Evolutionary conservation across 108 stramenopile genomes (phyloP).

Genomic region (Nitzschia sp.): DNA sequence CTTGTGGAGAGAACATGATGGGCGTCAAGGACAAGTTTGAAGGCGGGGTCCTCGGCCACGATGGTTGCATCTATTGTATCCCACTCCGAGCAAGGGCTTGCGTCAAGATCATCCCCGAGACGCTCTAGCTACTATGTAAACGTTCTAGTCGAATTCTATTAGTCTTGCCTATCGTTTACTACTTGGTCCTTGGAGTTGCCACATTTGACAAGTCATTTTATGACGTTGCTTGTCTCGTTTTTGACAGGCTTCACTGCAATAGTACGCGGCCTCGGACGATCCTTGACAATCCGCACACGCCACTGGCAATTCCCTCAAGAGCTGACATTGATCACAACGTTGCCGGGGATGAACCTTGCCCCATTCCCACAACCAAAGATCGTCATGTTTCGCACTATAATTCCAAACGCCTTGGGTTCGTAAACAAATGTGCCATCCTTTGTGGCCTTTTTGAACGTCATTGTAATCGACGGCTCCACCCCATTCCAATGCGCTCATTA

Average conservation of each 20-base stretch:
- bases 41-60: constrained; percentile 67
- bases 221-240: constrained; percentile 39
- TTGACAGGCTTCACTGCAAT: constrained; percentile 26
- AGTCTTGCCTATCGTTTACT: neutral
- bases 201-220: constrained; percentile 27
- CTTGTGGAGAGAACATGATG: constrained; percentile 62
- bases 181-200: constrained; percentile 13
- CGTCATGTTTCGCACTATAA: constrained; percentile 31
- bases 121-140: too few species aligned
- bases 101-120: constrained; percentile 51
- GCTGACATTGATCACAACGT: constrained; percentile 34
- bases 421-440: constrained; percentile 17
- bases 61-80: constrained; percentile 70
- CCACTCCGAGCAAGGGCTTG: constrained; percentile 59
- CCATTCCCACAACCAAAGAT: constrained; percentile 41
- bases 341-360: constrained; percentile 29
- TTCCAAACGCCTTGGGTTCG: constrained; percentile 31
- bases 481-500: constrained; percentile 29
- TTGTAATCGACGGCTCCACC: constrained; percentile 39
- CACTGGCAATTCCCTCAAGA: constrained; percentile 19
- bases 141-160: too few species aligned
- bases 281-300: constrained; percentile 21
- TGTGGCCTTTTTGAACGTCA: constrained; percentile 18
- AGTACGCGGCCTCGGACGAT: constrained; percentile 26
- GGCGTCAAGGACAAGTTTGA: constrained; percentile 70